Evolutionary conservation across 176 grass and related monocot species (phyloP).

Genomic region (Oryza meyeriana): DNA sequence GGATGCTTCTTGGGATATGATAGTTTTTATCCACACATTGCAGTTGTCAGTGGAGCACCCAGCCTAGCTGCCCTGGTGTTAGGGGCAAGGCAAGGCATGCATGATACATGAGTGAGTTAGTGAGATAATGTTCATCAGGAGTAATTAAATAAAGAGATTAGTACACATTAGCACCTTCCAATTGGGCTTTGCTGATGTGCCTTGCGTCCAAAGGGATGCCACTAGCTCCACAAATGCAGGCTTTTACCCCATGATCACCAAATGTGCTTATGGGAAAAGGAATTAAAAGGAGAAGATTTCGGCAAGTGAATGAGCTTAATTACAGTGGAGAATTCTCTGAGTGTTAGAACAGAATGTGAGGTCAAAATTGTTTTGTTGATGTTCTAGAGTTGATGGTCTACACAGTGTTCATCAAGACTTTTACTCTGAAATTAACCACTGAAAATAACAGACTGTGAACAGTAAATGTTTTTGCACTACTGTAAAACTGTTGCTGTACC

Average conservation of each 20-base stretch:
- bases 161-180: not conserved
- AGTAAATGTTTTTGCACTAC: not conserved
- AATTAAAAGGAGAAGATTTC: not conserved
- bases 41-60: constrained; percentile 18
- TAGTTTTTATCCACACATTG: constrained; percentile 35
- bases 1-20: constrained; percentile 27
- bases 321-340: not conserved
- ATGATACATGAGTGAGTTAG: constrained; percentile 2
- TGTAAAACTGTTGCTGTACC: not conserved
- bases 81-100: constrained; percentile 33
- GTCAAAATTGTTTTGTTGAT: not conserved
- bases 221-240: constrained; percentile 35
- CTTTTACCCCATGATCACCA: constrained; percentile 35
- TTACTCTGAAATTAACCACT: not conserved
- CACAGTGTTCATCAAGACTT: not conserved
- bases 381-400: not conserved
- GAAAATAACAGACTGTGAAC: not conserved
- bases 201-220: constrained; percentile 44
- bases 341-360: not conserved
- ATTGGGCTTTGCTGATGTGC: not conserved
- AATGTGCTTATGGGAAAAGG: not conserved
- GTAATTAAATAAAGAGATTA: not conserved
- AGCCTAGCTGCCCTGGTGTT: constrained; percentile 24
- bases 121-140: not conserved
- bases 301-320: not conserved